Base-by-base conservation (phyloP, 2,329 filamentous ascomycete genomes). In the Colletotrichum costaricense region DNA sequence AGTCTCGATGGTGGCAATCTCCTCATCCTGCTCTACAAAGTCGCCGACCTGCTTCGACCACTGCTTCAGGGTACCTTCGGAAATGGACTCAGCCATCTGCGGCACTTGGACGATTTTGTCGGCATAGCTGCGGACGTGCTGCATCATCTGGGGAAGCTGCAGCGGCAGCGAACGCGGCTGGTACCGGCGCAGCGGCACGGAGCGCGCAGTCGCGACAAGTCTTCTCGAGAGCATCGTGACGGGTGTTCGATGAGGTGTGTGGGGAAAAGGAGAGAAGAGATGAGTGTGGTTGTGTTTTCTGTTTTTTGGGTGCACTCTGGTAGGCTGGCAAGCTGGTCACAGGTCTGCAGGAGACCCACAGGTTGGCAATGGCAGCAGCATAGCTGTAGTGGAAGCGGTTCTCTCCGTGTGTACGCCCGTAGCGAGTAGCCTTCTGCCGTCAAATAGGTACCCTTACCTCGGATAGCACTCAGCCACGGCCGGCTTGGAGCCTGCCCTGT, bases 41-140 rank as follows among this genome's bases (percentile, higher is more conserved):
- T 99, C 97, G 80, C 97, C 97, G 78, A 98, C 88, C 85, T 96
- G 83, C 83, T 98, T 98, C 80, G 91, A 93, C 88, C 95, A 98
- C 82, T 98, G 95, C 86, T 98, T 98, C 80, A 99, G 84, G 26
- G 97, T 99, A 74, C 97, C 97, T 85, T 99, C 97, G 57, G 95
- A 97, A 83, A 99, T 98, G 63, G 97, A 98, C 85, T 99, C 97
- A 76, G 97, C 97, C 97, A 99, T 98, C 82, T 97, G 91, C 42
- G 97, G 97, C 77, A 98, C 97, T 86, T 98, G 96, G 83, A 99
- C 92, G 76, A 96, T 86, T 77, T 91, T 93, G 81, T 97, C 95
- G 82, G 95, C 95, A 80, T 92, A 92, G 76, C 79, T 88, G 77
- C 90, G 89, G 66, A 90, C 86, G 79, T 91, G 89, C 80, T 85